Evolutionary conservation across 2,329 filamentous ascomycete species (phyloP).

Genomic region (Trichoderma oligosporum): DNA sequence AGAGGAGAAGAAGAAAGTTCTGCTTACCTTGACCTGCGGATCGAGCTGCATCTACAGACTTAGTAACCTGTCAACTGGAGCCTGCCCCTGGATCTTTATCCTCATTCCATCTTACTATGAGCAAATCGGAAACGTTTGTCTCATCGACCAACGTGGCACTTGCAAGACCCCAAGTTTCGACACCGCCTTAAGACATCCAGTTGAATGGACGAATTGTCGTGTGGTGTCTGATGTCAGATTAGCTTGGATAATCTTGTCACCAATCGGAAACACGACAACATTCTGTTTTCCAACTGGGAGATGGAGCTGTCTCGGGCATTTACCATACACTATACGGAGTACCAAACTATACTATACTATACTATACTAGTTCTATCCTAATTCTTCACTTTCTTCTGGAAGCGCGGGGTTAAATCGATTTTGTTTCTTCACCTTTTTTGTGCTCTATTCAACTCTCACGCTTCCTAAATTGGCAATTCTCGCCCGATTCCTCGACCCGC

Average conservation of each 20-base stretch:
- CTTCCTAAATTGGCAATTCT: no score
- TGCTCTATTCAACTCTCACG: no score
- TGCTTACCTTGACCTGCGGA: no score
- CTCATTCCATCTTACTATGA: conserved; percentile 1
- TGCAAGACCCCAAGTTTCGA: not conserved
- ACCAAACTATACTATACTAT: no score
- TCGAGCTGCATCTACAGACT: not conserved
- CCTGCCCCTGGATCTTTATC: not conserved
- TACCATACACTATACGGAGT: no score
- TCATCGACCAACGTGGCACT: conserved; percentile 14
- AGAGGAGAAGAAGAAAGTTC: no score
- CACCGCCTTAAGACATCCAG: conserved; percentile 1
- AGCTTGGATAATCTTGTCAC: conserved; percentile 5
- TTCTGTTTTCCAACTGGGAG: not conserved
- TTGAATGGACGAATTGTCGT: not conserved
- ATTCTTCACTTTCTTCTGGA: not conserved
- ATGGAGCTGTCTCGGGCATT: not conserved
- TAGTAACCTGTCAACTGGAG: conserved; percentile 4
- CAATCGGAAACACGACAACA: conserved; percentile 7
- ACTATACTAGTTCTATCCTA: not conserved
- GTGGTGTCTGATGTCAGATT: not conserved
- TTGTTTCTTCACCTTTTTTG: not conserved
- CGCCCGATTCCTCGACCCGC: not conserved
- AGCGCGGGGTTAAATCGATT: not conserved
- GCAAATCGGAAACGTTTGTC: conserved; percentile 3